Evolutionary conservation across 139 green algal genomes (phyloP).

Genomic region (Spirogloea muscicola): DNA sequence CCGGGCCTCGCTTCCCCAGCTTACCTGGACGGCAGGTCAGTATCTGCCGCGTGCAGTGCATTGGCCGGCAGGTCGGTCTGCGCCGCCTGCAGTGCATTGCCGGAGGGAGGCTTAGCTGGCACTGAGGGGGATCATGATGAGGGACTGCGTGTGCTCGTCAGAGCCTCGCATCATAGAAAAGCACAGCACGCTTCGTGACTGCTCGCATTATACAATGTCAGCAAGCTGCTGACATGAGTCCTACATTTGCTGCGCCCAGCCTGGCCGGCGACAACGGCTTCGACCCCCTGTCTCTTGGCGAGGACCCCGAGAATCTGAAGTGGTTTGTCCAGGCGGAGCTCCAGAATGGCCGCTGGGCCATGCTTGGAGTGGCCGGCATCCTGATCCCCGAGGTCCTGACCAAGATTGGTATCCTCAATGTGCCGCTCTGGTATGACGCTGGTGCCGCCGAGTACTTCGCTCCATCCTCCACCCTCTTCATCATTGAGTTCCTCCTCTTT

Average conservation of each 20-base stretch:
- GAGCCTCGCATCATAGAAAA: too few relatives aligned
- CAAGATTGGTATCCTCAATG: constrained; percentile 19
- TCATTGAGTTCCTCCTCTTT: constrained; percentile 82
- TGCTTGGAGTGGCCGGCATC: constrained; percentile 83
- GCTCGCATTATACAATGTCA: too few relatives aligned
- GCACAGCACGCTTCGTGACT: too few relatives aligned
- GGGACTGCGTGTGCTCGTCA: too few relatives aligned
- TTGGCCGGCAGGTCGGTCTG: too few relatives aligned
- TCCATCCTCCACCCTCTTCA: constrained; percentile 66
- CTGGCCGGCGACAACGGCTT: constrained; percentile 75
- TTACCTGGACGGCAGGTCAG: constrained; percentile 46
- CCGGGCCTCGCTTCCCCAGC: constrained; percentile 27
- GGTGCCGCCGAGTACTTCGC: constrained; percentile 68
- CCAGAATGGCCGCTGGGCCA: constrained; percentile 80
- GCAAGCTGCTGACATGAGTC: too few relatives aligned
- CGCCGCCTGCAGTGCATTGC: not conserved
- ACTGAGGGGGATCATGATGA: too few relatives aligned
- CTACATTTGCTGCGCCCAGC: too few relatives aligned
- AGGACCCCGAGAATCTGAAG: constrained; percentile 45
- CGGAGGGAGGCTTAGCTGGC: too few relatives aligned
- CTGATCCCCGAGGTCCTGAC: constrained; percentile 65
- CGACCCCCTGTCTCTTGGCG: constrained; percentile 81
- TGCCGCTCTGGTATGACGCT: constrained; percentile 40
- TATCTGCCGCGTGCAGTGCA: not conserved
- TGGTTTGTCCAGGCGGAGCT: constrained; percentile 60